A percentile compares a stretch with the other conserved stretches of the same genome.
These are phyloP conservation scores for Chrysochromulina parva DNA, from an alignment of 78 protist genomes.

Conservation along the genomic window DNA sequence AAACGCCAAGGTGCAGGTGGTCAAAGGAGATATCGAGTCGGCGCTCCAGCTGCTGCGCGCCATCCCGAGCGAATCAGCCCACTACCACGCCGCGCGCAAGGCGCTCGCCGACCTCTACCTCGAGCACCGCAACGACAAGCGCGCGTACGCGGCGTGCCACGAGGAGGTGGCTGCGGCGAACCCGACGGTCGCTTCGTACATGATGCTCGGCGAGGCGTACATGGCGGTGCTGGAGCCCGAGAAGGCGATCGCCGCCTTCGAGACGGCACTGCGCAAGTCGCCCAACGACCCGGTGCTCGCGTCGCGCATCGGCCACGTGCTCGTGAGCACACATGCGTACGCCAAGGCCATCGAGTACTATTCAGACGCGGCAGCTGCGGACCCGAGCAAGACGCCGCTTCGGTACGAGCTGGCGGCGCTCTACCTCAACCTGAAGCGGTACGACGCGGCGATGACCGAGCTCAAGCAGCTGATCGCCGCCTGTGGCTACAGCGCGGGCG, in stretches of 20 bases:
- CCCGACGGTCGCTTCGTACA: conserved; percentile 27
- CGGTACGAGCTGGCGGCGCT: conserved; percentile 70
- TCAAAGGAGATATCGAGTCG: conserved; percentile 32
- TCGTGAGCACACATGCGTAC: conserved; percentile 74
- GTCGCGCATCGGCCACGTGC: conserved; percentile 57
- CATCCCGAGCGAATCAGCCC: conserved; percentile 22
- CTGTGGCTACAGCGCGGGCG: no score
- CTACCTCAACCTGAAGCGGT: conserved; percentile 39
- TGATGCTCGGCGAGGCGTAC: conserved; percentile 76
- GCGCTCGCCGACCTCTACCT: conserved; percentile 65
- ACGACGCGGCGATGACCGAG: not conserved
- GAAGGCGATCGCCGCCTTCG: conserved; percentile 60
- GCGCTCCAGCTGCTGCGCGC: conserved; percentile 47
- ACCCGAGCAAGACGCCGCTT: not conserved
- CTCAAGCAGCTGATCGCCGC: not conserved
- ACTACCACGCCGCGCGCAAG: conserved; percentile 53
- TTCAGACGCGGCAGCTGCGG: conserved; percentile 37
- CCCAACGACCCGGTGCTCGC: conserved; percentile 53
- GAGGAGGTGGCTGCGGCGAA: conserved; percentile 42
- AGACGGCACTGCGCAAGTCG: conserved; percentile 33
- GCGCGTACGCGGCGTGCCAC: conserved; percentile 50
- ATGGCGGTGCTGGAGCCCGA: conserved; percentile 60
- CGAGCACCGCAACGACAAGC: conserved; percentile 41
- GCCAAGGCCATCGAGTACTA: conserved; percentile 13
- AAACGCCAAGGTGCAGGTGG: conserved; percentile 24